A percentile compares a stretch with the other conserved stretches of the same genome.
phyloP scores from a whole-genome alignment of 345 rosid species.

The Bruguiera sexangula region DNA sequence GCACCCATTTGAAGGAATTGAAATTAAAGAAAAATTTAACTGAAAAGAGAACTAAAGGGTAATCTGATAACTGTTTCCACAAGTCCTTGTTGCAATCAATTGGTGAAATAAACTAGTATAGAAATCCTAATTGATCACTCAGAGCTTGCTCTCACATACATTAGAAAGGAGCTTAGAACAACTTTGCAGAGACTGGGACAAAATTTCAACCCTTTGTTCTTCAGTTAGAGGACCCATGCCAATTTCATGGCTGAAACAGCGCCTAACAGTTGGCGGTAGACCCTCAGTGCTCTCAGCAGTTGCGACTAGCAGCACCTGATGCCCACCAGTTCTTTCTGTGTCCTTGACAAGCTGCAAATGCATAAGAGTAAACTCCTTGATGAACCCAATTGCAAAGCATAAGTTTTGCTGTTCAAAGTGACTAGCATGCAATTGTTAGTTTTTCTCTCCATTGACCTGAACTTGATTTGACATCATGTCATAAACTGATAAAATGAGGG shows the following conservation, averaged over 20 bases:
- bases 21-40: slow-evolving; percentile 2
- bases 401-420: not conserved
- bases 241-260: slow-evolving; percentile 97
- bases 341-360: slow-evolving; percentile 39
- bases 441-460: not conserved
- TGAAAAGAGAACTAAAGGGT: not conserved
- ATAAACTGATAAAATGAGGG: not conserved
- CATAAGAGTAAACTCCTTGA: slow-evolving; percentile 9
- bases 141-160: slow-evolving; percentile 40
- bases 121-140: not conserved
- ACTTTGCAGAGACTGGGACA: slow-evolving; percentile 67
- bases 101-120: not conserved
- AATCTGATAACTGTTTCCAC: not conserved
- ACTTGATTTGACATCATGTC: not conserved
- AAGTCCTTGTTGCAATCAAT: not conserved
- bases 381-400: slow-evolving; percentile 4
- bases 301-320: slow-evolving; percentile 73
- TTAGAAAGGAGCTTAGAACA: slow-evolving; percentile 57
- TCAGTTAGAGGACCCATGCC: slow-evolving; percentile 70
- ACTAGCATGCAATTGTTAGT: not conserved
- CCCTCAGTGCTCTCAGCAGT: slow-evolving; percentile 86
- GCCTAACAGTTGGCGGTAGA: slow-evolving; percentile 72
- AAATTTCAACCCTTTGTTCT: slow-evolving; percentile 74
- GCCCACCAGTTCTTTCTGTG: slow-evolving; percentile 34
- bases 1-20: slow-evolving; percentile 25